Percentiles rank a stretch among this genome's conserved stretches.
phyloP scores from a whole-genome alignment of 2,329 filamentous ascomycete genomes.

The Orbilia quercus region DNA sequence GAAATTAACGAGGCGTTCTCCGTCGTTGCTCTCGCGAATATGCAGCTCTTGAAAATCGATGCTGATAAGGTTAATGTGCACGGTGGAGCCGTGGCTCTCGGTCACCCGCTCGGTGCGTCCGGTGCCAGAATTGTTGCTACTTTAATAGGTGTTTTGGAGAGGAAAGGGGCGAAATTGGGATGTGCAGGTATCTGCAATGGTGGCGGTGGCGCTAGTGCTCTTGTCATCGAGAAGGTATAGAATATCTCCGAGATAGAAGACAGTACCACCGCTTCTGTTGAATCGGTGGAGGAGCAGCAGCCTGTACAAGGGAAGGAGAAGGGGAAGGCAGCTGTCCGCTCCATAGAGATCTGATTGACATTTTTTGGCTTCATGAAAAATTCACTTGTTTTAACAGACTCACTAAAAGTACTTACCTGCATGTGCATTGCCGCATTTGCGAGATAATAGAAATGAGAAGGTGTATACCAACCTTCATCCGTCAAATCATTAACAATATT shows the following conservation, averaged over 20 bases:
- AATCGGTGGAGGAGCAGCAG: no score
- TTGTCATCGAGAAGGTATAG: constrained; percentile 79
- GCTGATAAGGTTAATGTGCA: constrained; percentile 93
- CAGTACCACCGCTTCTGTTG: no score
- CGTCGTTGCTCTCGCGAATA: constrained; percentile 93
- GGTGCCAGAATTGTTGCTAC: constrained; percentile 94
- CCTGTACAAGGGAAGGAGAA: no score
- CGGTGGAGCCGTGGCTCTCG: constrained; percentile 93
- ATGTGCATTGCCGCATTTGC: not conserved
- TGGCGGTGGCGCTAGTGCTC: constrained; percentile 90
- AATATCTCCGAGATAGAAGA: constrained; percentile 1
- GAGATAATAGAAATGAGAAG: not conserved
- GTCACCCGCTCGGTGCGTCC: constrained; percentile 92
- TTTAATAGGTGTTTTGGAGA: constrained; percentile 84
- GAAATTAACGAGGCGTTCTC: constrained; percentile 99
- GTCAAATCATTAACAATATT: not conserved
- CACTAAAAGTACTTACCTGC: constrained; percentile 2
- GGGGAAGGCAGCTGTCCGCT: not conserved
- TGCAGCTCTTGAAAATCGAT: constrained; percentile 84
- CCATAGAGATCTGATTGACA: no score
- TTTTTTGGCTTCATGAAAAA: not conserved
- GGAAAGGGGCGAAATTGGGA: constrained; percentile 93
- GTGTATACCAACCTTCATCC: not conserved
- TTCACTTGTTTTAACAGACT: not conserved
- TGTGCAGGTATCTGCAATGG: constrained; percentile 97